Percentiles rank a stretch among this genome's conserved stretches.
phyloP scores from a whole-genome alignment of 495 filamentous ascomycete genomes.

The Hapsidospora chrysogenum region DNA sequence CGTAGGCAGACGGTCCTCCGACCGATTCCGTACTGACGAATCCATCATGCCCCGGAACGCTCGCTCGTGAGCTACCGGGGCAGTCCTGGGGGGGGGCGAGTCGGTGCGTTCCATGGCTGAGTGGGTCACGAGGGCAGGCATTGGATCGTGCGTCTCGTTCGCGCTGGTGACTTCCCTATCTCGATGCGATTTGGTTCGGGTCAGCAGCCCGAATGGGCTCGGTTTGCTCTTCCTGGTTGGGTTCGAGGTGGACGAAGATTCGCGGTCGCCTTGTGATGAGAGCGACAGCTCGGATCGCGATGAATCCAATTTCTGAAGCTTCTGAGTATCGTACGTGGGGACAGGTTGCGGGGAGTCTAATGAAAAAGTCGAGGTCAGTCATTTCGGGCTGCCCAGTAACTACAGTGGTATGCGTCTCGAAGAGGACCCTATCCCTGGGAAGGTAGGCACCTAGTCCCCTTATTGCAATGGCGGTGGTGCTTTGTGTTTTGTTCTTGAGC shows the following conservation, averaged over 20 bases:
- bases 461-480: too few relatives aligned
- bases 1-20: constrained; percentile 35
- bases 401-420: too few relatives aligned
- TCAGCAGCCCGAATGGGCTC: constrained; percentile 41
- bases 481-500: too few relatives aligned
- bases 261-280: constrained; percentile 20
- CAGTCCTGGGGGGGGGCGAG: constrained; percentile 26
- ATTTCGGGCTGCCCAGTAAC: too few relatives aligned
- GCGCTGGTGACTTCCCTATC: too few relatives aligned
- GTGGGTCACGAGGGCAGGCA: too few relatives aligned
- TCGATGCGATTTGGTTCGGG: constrained; percentile 52
- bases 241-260: constrained; percentile 8
- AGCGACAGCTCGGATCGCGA: constrained; percentile 28
- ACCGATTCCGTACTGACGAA: constrained; percentile 41
- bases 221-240: constrained; percentile 30
- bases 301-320: constrained; percentile 16
- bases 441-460: too few relatives aligned
- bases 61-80: constrained; percentile 44
- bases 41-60: constrained; percentile 47
- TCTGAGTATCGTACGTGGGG: constrained; percentile 1
- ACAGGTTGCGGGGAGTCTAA: background rate
- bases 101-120: too few relatives aligned
- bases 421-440: too few relatives aligned
- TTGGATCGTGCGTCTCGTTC: too few relatives aligned
- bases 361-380: too few relatives aligned